These are phyloP conservation scores for Trichophyton schoenleinii DNA, from an alignment of 2,329 filamentous ascomycete genomes.

Conservation along the genomic window DNA sequence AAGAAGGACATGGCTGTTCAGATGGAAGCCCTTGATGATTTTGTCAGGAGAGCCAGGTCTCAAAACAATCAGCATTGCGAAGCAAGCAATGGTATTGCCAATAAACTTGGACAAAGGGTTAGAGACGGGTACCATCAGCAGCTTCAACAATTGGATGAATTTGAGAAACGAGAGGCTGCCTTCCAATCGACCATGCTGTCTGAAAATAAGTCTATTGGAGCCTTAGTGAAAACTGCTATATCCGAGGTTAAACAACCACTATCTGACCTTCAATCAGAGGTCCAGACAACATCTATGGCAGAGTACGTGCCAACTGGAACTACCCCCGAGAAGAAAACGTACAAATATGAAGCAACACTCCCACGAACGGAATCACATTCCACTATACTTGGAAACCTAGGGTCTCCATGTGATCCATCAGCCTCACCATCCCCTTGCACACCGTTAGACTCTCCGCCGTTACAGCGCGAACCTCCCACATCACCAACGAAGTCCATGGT, in stretches of 20 bases:
- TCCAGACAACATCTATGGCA: conserved; percentile 51
- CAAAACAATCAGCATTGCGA: conserved; percentile 71
- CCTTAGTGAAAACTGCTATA: conserved; percentile 49
- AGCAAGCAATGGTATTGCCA: conserved; percentile 54
- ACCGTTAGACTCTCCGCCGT: not conserved
- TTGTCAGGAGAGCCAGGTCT: conserved; percentile 66
- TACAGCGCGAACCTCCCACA: conserved; percentile 18
- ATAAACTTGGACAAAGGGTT: conserved; percentile 53
- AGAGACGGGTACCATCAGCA: conserved; percentile 62
- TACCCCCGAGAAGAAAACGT: conserved; percentile 69
- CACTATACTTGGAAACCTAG: conserved; percentile 41
- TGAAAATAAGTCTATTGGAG: conserved; percentile 46
- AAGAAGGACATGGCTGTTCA: conserved; percentile 76
- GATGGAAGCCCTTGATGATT: conserved; percentile 80
- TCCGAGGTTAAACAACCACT: conserved; percentile 56
- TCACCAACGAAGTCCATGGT: conserved; percentile 41
- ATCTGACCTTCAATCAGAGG: conserved; percentile 54
- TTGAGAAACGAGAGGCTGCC: conserved; percentile 54
- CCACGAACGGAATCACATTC: conserved; percentile 61
- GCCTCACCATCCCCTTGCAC: conserved; percentile 10
- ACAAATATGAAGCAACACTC: conserved; percentile 65
- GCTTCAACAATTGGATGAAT: conserved; percentile 55
- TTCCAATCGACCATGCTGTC: conserved; percentile 56
- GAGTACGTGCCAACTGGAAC: conserved; percentile 78
- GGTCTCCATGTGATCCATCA: conserved; percentile 26